Percentiles rank a stretch among this genome's conserved stretches.
phyloP scores from a whole-genome alignment of 2,329 filamentous ascomycete species.

The Neofusicoccum umdonicola region DNA sequence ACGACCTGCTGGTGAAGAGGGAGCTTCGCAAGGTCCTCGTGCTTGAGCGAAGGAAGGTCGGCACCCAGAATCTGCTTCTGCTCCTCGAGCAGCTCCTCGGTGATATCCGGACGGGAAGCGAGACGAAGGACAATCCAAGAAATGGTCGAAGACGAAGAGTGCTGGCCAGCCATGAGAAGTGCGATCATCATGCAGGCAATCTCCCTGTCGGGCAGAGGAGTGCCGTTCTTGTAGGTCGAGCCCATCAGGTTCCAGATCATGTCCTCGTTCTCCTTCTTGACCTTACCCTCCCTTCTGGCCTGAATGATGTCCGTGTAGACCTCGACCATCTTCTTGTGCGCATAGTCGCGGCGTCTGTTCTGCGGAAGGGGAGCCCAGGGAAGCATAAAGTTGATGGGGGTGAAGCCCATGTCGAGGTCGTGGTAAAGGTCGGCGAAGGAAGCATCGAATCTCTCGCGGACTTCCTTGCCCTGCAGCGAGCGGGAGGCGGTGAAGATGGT shows the following conservation, averaged over 20 bases:
- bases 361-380: constrained; percentile 87
- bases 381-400: constrained; percentile 84
- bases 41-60: constrained; percentile 71
- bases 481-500: constrained; percentile 89
- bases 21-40: constrained; percentile 74
- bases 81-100: constrained; percentile 80
- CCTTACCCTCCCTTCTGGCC: constrained; percentile 59
- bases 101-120: constrained; percentile 71
- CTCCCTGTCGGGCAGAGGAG: constrained; percentile 74
- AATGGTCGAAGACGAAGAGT: constrained; percentile 80
- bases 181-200: constrained; percentile 94
- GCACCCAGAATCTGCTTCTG: constrained; percentile 71
- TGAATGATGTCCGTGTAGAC: constrained; percentile 81
- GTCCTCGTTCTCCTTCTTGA: constrained; percentile 59
- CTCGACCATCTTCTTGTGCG: constrained; percentile 76
- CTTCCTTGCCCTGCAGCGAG: constrained; percentile 78
- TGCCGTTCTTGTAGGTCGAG: constrained; percentile 80
- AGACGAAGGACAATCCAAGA: constrained; percentile 84
- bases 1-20: constrained; percentile 80
- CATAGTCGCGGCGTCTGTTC: constrained; percentile 76
- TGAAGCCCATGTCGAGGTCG: constrained; percentile 87
- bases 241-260: constrained; percentile 92
- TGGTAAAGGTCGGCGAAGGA: constrained; percentile 81
- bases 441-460: constrained; percentile 76
- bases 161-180: constrained; percentile 86